A percentile compares a stretch with the other conserved stretches of the same genome.
Evolutionary conservation across 106 monocot species (phyloP).

Genomic region (Dioscorea alata): DNA sequence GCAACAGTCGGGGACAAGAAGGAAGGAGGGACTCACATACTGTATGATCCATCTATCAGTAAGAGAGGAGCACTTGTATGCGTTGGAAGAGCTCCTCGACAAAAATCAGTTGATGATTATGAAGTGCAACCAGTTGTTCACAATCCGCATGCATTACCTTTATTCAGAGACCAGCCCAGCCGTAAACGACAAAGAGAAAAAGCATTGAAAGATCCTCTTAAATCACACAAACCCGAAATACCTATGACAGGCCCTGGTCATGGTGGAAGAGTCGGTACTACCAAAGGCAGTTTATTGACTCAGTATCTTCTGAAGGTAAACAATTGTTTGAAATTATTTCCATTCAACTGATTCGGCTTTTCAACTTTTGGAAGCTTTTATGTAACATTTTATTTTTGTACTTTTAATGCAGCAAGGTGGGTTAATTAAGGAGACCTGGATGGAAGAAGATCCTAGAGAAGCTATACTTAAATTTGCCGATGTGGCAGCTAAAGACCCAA

Average conservation of each 20-base stretch:
- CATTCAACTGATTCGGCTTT: neutral
- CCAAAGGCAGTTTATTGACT: slow-evolving; percentile 92
- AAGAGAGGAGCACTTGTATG: slow-evolving; percentile 96
- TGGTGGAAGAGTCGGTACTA: slow-evolving; percentile 93
- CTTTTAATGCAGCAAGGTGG: slow-evolving; percentile 79
- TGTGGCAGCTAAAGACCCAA: slow-evolving; percentile 78
- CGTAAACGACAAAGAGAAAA: slow-evolving; percentile 94
- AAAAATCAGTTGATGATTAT: slow-evolving; percentile 83
- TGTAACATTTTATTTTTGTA: no score
- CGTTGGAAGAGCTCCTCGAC: slow-evolving; percentile 80
- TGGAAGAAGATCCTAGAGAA: slow-evolving; percentile 98
- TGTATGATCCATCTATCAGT: slow-evolving; percentile 90
- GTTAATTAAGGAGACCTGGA: slow-evolving; percentile 93
- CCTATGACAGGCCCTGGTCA: slow-evolving; percentile 86
- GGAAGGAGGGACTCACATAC: slow-evolving; percentile 86
- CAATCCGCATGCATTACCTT: slow-evolving; percentile 89
- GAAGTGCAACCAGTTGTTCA: slow-evolving; percentile 83
- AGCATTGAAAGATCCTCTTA: slow-evolving; percentile 79
- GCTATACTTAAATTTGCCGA: slow-evolving; percentile 96
- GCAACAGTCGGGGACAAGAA: slow-evolving; percentile 91
- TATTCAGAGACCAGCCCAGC: slow-evolving; percentile 91
- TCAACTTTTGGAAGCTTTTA: neutral
- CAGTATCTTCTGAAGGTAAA: slow-evolving; percentile 94
- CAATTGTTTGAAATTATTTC: neutral
- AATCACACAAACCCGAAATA: slow-evolving; percentile 87